phyloP scores from a whole-genome alignment of 306 rosid genomes.

The Quercus variabilis region DNA sequence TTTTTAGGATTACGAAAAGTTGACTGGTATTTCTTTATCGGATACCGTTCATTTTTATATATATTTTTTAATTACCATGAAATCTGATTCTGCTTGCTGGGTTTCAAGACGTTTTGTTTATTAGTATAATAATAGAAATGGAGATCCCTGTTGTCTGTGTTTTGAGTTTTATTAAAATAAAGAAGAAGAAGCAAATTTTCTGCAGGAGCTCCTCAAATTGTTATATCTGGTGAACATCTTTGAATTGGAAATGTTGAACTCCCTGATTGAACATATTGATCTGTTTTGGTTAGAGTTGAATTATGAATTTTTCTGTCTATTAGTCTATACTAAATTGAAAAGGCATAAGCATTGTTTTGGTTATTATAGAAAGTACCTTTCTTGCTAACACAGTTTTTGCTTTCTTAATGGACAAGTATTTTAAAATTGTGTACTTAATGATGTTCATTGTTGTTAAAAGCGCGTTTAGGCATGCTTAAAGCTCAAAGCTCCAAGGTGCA shows the following conservation, averaged over 20 bases:
- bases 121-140: neutral
- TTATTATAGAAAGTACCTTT: neutral
- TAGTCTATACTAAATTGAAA: neutral
- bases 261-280: neutral
- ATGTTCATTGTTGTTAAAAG: neutral
- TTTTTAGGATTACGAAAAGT: neutral
- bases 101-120: neutral
- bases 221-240: neutral
- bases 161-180: neutral
- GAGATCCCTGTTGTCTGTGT: conserved; percentile 5
- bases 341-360: too few relatives aligned
- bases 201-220: too few relatives aligned
- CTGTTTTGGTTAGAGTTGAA: neutral
- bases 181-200: too few relatives aligned
- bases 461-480: too few relatives aligned
- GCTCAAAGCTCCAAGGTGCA: too few relatives aligned
- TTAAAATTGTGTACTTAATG: neutral
- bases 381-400: neutral
- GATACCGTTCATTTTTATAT: neutral
- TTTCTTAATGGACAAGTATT: neutral
- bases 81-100: conserved; percentile 5
- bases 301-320: neutral
- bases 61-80: neutral
- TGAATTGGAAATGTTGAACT: neutral
- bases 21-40: neutral